Conservation (phyloP, 768 basidiomycete species). For the Mycena chlorophos region DNA sequence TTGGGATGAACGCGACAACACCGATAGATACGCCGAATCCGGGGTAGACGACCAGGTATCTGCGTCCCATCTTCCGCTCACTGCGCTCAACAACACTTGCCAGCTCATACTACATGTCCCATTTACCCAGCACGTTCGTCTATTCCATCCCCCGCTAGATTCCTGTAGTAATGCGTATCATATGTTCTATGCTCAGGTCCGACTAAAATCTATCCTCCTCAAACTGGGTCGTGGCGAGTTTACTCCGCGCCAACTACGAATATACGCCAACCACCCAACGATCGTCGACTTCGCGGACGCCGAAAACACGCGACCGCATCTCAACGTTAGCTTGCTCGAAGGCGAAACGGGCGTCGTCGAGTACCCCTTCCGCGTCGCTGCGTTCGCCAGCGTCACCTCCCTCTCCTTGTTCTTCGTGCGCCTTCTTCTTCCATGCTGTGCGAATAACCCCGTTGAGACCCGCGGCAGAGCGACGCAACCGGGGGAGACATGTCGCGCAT, state of each 20-base stretch:
- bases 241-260: slow-evolving; percentile 72
- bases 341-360: slow-evolving; percentile 69
- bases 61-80: not conserved
- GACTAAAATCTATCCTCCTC: slow-evolving; percentile 70
- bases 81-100: slow-evolving; percentile 6
- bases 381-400: slow-evolving; percentile 73
- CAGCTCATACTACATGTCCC: slow-evolving; percentile 83
- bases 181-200: slow-evolving; percentile 31
- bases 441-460: slow-evolving; percentile 1
- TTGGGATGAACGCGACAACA: slow-evolving; percentile 77
- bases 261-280: slow-evolving; percentile 71
- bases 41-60: slow-evolving; percentile 82
- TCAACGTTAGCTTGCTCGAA: slow-evolving; percentile 69
- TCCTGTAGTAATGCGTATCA: not conserved
- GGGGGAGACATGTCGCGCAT: slow-evolving; percentile 67
- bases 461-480: slow-evolving; percentile 58
- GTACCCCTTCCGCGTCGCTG: slow-evolving; percentile 75
- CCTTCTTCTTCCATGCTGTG: slow-evolving; percentile 19
- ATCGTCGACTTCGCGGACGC: slow-evolving; percentile 80
- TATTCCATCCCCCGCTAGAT: not conserved
- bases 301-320: slow-evolving; percentile 66
- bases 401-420: slow-evolving; percentile 81
- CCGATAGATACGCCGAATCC: slow-evolving; percentile 65
- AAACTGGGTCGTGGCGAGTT: slow-evolving; percentile 79
- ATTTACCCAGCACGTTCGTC: slow-evolving; percentile 63